A percentile compares a stretch with the other conserved stretches of the same genome.
phyloP scores from a whole-genome alignment of 805 yeast genomes.

The Yamadazyma phyllophila region DNA sequence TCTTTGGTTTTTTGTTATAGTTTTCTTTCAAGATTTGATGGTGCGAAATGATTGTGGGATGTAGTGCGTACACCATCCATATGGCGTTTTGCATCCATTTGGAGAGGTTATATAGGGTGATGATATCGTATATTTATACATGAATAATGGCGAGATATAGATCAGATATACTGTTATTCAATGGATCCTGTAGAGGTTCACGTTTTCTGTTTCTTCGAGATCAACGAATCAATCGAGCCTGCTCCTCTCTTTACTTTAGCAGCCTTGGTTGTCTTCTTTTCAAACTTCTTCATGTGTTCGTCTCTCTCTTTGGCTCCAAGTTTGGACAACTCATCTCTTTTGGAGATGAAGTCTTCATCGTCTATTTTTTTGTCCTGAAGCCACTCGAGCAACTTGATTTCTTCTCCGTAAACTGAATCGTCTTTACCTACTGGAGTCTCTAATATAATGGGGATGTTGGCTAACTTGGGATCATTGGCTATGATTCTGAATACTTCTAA shows the following conservation, averaged over 20 bases:
- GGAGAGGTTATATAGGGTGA: neutral
- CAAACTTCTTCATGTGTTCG: slow-evolving; percentile 65
- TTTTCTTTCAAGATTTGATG: neutral
- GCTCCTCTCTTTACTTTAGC: slow-evolving; percentile 6
- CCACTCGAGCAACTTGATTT: slow-evolving; percentile 82
- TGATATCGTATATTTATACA: neutral
- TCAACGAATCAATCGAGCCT: slow-evolving; percentile 12
- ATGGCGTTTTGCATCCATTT: neutral
- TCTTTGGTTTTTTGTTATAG: slow-evolving; percentile 1
- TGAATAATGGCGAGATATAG: too few relatives aligned
- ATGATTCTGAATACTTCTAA: slow-evolving; percentile 77
- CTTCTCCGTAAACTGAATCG: slow-evolving; percentile 70
- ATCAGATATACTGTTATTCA: too few relatives aligned
- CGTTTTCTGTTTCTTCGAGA: slow-evolving; percentile 10
- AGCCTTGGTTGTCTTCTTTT: slow-evolving; percentile 39
- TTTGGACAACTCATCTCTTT: slow-evolving; percentile 47
- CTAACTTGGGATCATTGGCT: slow-evolving; percentile 64
- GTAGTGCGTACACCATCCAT: too few relatives aligned
- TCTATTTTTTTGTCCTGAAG: slow-evolving; percentile 54
- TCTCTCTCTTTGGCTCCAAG: slow-evolving; percentile 69
- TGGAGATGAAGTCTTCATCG: slow-evolving; percentile 54
- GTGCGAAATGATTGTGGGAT: neutral
- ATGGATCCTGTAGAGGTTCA: too few relatives aligned
- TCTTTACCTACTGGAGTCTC: slow-evolving; percentile 82
- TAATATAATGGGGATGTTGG: slow-evolving; percentile 71